Evolutionary conservation across 192 early-diverging fungal genomes (phyloP).

Genomic region (Linnemannia elongata): DNA sequence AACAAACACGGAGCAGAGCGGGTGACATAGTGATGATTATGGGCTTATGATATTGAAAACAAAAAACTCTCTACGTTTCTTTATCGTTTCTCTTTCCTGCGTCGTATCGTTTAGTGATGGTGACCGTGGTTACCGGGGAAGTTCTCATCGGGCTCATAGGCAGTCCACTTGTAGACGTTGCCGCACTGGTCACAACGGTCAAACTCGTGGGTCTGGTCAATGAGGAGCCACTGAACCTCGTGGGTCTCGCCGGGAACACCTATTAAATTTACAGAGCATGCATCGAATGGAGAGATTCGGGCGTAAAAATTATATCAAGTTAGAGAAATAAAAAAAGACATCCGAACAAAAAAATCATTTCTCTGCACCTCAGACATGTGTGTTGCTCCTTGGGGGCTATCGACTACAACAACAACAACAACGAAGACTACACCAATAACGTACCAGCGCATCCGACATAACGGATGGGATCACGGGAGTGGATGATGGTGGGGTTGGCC

Average conservation of each 20-base stretch:
- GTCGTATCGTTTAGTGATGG: slow-evolving; percentile 48
- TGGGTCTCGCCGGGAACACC: slow-evolving; percentile 96
- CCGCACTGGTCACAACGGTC: slow-evolving; percentile 98
- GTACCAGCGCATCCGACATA: slow-evolving; percentile 95
- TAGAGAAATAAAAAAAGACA: slow-evolving; percentile 3
- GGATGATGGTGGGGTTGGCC: slow-evolving; percentile 88
- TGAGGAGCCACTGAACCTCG: slow-evolving; percentile 90
- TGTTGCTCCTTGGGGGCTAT: too few species aligned
- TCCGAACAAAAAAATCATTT: background rate
- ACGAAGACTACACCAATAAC: slow-evolving; percentile 31
- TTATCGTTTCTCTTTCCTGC: slow-evolving; percentile 15
- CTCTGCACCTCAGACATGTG: background rate
- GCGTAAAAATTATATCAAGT: background rate
- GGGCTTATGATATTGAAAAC: slow-evolving; percentile 16
- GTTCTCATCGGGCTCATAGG: slow-evolving; percentile 56
- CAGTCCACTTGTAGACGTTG: slow-evolving; percentile 72
- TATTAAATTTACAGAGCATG: slow-evolving; percentile 39
- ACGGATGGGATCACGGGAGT: slow-evolving; percentile 82
- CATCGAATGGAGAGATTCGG: slow-evolving; percentile 1
- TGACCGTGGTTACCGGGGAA: slow-evolving; percentile 56
- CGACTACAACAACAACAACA: background rate
- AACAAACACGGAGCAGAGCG: too few species aligned
- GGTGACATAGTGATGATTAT: slow-evolving; percentile 7
- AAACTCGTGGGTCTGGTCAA: slow-evolving; percentile 81
- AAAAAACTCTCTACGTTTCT: slow-evolving; percentile 49